A percentile compares a stretch with the other conserved stretches of the same genome.
These are phyloP conservation scores for Circinella umbellata DNA, from an alignment of 371 early-diverging fungal genomes.

Conservation along the genomic window DNA sequence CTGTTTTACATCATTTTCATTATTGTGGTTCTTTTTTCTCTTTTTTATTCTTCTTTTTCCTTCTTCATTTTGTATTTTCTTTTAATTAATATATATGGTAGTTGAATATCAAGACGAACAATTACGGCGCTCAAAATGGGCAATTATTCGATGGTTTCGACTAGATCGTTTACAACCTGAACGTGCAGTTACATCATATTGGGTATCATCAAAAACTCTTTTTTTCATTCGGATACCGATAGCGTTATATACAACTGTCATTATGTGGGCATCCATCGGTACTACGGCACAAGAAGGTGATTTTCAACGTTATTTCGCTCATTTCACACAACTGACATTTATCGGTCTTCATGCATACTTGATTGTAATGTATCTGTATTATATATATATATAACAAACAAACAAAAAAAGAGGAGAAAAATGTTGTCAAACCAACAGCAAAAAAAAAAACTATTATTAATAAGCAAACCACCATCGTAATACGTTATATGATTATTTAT, in stretches of 20 bases:
- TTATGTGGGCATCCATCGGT: conserved; percentile 50
- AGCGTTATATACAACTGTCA: conserved; percentile 41
- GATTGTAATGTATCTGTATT: conserved; percentile 35
- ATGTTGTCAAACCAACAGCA: no score
- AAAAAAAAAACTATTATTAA: no score
- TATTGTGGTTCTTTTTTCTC: neutral
- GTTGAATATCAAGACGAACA: conserved; percentile 23
- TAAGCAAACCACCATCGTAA: no score
- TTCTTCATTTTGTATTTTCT: neutral
- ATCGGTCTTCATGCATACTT: conserved; percentile 57
- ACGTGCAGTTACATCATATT: conserved; percentile 58
- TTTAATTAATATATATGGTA: neutral
- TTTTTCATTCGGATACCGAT: conserved; percentile 45
- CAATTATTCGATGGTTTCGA: conserved; percentile 48
- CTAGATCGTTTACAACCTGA: conserved; percentile 61
- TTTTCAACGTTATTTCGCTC: conserved; percentile 37
- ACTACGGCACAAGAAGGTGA: conserved; percentile 22
- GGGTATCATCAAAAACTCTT: conserved; percentile 49
- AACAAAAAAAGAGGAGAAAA: neutral
- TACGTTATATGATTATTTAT: neutral
- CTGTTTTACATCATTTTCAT: neutral
- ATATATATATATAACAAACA: neutral
- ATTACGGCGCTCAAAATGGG: conserved; percentile 26
- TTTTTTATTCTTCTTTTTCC: neutral
- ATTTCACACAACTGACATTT: conserved; percentile 58